These are phyloP conservation scores for Kodamaea fukazawae DNA, from an alignment of 805 yeast genomes.

Conservation along the genomic window DNA sequence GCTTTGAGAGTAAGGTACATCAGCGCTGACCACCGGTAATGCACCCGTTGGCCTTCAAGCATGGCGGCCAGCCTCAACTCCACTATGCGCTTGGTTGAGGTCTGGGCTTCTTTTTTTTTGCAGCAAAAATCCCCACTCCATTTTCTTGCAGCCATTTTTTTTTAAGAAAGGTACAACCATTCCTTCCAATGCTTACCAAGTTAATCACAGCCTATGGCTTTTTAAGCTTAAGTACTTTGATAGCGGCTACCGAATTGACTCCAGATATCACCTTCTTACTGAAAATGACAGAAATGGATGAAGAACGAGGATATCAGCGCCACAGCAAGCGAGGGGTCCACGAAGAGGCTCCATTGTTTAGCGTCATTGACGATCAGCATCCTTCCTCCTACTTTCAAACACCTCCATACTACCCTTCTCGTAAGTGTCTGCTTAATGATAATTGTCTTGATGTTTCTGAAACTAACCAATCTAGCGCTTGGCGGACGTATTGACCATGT, in stretches of 20 bases:
- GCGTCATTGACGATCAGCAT: slow-evolving; percentile 25
- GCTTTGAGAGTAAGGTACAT: no score
- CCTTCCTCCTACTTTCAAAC: slow-evolving; percentile 26
- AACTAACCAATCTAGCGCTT: slow-evolving; percentile 22
- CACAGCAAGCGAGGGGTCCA: slow-evolving; percentile 22
- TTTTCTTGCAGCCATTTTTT: background rate
- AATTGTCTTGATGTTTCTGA: slow-evolving; percentile 4
- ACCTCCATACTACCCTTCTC: slow-evolving; percentile 35
- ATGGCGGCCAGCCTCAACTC: no score
- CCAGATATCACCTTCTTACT: slow-evolving; percentile 5
- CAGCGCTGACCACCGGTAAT: no score
- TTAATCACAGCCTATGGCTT: background rate
- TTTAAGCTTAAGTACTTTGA: background rate
- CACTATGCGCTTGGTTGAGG: no score
- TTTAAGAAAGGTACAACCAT: no score
- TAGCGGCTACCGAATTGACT: background rate
- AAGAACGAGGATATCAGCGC: background rate
- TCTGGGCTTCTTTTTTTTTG: no score
- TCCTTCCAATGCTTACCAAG: background rate
- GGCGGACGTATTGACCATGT: slow-evolving; percentile 50
- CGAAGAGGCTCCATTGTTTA: slow-evolving; percentile 30
- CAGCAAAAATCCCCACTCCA: no score
- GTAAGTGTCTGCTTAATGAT: slow-evolving; percentile 22
- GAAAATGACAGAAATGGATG: background rate
- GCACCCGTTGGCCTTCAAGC: no score